Percentiles rank a stretch among this genome's conserved stretches.
These are phyloP conservation scores for Pinus tabuliformis DNA, from an alignment of 75 land plant species.

Conservation along the genomic window DNA sequence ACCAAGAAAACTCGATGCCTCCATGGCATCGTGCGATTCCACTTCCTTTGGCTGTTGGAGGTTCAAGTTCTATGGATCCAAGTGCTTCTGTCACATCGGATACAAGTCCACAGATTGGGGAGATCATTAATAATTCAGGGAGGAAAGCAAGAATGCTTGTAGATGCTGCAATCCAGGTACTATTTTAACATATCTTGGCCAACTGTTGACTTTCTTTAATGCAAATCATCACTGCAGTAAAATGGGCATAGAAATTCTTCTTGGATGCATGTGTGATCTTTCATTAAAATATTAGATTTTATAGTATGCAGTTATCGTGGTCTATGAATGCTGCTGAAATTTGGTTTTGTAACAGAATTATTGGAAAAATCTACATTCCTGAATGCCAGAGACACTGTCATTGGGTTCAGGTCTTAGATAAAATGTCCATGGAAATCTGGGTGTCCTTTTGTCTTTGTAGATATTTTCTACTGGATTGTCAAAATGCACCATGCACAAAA, in stretches of 20 bases:
- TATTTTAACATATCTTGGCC: constrained; percentile 1
- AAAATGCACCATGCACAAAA: neutral
- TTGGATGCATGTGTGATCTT: neutral
- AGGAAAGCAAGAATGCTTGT: constrained; percentile 74
- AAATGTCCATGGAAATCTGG: neutral
- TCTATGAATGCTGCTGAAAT: neutral
- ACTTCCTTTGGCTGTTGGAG: constrained; percentile 11
- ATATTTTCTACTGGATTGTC: neutral
- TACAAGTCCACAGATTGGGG: constrained; percentile 43
- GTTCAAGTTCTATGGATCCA: constrained; percentile 18
- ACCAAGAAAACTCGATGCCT: constrained; percentile 38
- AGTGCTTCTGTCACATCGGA: constrained; percentile 30
- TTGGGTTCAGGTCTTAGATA: neutral
- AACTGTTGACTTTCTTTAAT: constrained; percentile 8
- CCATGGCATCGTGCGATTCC: constrained; percentile 35
- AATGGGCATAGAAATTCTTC: neutral
- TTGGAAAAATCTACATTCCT: neutral
- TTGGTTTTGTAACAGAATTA: neutral
- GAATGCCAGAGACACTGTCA: neutral
- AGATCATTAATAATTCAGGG: constrained; percentile 67
- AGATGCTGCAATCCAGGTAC: constrained; percentile 80
- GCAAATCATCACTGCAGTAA: neutral
- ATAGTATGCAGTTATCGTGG: neutral
- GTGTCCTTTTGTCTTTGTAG: neutral
- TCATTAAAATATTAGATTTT: neutral